These are phyloP conservation scores for Amanita muscaria DNA, from an alignment of 768 basidiomycete genomes.

Conservation along the genomic window DNA sequence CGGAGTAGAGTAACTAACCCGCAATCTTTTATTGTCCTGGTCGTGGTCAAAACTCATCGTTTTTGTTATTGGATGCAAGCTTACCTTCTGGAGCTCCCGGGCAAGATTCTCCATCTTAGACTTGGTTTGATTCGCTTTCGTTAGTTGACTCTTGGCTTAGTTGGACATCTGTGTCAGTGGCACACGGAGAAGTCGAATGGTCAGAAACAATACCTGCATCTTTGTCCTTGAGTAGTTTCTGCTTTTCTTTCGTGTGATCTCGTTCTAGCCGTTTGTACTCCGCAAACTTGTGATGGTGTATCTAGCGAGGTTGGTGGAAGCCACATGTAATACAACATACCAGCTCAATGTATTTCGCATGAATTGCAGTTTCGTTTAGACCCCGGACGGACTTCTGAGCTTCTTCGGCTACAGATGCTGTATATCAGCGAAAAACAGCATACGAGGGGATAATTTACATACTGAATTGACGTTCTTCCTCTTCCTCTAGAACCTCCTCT, in stretches of 20 bases:
- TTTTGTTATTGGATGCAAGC: constrained; percentile 6
- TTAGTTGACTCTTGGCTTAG: constrained; percentile 76
- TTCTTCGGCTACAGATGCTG: constrained; percentile 59
- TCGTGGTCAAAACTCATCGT: constrained; percentile 4
- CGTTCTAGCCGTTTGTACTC: constrained; percentile 82
- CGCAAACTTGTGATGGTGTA: constrained; percentile 55
- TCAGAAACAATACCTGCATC: constrained; percentile 57
- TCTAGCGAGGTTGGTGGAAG: constrained; percentile 13
- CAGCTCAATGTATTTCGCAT: constrained; percentile 82
- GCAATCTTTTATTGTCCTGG: constrained; percentile 83
- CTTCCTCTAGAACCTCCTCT: constrained; percentile 79
- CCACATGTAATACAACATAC: constrained; percentile 31
- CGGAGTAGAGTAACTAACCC: constrained; percentile 39
- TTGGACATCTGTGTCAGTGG: constrained; percentile 7
- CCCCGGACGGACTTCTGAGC: constrained; percentile 81
- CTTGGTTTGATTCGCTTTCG: constrained; percentile 84
- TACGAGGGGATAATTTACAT: constrained; percentile 19
- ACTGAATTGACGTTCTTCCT: constrained; percentile 78
- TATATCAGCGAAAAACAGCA: constrained; percentile 11
- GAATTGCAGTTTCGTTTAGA: constrained; percentile 73
- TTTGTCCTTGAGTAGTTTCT: constrained; percentile 86
- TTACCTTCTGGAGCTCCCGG: constrained; percentile 82
- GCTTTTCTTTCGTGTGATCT: constrained; percentile 87
- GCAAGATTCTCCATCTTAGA: constrained; percentile 87
- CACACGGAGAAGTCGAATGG: constrained; percentile 1